Base-by-base conservation (phyloP, 2,329 filamentous ascomycete species). In the Hymenoscyphus occultus region DNA sequence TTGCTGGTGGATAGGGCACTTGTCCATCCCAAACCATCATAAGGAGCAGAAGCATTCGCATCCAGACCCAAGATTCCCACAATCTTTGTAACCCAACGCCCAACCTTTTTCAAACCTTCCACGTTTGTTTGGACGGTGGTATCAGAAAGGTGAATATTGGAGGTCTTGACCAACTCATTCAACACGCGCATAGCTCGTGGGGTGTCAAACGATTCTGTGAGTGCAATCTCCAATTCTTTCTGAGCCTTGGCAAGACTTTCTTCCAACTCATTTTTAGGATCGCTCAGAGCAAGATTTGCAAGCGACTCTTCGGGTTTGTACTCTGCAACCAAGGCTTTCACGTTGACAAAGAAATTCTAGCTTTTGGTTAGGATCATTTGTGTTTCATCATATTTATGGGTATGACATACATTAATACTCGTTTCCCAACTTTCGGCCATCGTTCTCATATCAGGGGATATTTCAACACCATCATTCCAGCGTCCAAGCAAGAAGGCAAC, bases 381-480 rank as follows among this genome's bases (percentile, higher is more conserved):
- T 22, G 58, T 16, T 2, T 13, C 45, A 19, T 22, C 16, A 51
- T 40, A 10, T 32, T 31, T 13, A 9, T 39, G 12, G 4, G 39
- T 12, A 12, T 7, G 12, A 77, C 81, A 76, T 72, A 84, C 82
- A 76, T 90, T 90, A 39, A 96, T 80, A 19, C 89, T 89, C 60
- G 87, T 87, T 75, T 97, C 93, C 90, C 92, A 97, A 56, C 83
- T 86, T 65, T 87, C 85, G 6, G 90, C 90, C 71, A 88, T 86
- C 56, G 86, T 87, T 65, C 91, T 84, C 78, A 97, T 87, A 63
- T 93, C 92, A 1, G 90, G 87, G 0, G 92, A 94, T 67, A 97
- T 95, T 74, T 97, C 94, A 39, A 97, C 89, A 1, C 92, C 91
- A 60, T 97, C 91, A 71, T 92, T 91, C 93, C 94, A 98, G 59